Evolutionary conservation across 345 rosid genomes (phyloP).

Genomic region (Luvunga scandens): DNA sequence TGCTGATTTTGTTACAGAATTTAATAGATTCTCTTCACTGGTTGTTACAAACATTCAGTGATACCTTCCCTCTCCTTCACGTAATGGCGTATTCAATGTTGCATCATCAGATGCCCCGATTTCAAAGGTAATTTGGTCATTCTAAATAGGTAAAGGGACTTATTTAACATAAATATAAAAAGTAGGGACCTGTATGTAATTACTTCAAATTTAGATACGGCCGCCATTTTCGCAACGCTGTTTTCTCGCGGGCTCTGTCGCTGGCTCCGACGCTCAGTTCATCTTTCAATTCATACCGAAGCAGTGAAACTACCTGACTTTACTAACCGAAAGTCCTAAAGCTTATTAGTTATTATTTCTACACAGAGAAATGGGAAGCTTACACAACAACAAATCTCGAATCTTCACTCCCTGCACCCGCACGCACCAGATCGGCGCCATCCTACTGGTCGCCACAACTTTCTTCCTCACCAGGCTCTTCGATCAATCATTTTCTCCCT

Average conservation of each 20-base stretch:
- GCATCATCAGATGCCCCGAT: too few relatives aligned
- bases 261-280: too few relatives aligned
- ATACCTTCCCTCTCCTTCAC: background rate
- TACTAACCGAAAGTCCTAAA: background rate
- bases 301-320: background rate
- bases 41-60: background rate
- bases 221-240: background rate
- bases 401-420: slow-evolving; percentile 70
- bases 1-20: too few relatives aligned
- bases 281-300: background rate
- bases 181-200: background rate
- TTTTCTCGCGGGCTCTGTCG: background rate
- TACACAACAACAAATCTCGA: slow-evolving; percentile 39
- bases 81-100: too few relatives aligned
- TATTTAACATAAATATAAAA: too few relatives aligned
- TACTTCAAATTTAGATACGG: background rate
- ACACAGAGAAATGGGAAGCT: slow-evolving; percentile 34
- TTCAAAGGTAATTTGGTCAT: background rate
- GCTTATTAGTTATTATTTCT: background rate
- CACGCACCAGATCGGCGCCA: slow-evolving; percentile 85
- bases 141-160: background rate
- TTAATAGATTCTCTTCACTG: too few relatives aligned
- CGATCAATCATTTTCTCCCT: slow-evolving; percentile 53
- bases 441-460: slow-evolving; percentile 64
- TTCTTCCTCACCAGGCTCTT: slow-evolving; percentile 79